Evolutionary conservation across 495 filamentous ascomycete species (phyloP), one percentile per base, ranked within the genome.

Genomic region (Podospora comata): DNA sequence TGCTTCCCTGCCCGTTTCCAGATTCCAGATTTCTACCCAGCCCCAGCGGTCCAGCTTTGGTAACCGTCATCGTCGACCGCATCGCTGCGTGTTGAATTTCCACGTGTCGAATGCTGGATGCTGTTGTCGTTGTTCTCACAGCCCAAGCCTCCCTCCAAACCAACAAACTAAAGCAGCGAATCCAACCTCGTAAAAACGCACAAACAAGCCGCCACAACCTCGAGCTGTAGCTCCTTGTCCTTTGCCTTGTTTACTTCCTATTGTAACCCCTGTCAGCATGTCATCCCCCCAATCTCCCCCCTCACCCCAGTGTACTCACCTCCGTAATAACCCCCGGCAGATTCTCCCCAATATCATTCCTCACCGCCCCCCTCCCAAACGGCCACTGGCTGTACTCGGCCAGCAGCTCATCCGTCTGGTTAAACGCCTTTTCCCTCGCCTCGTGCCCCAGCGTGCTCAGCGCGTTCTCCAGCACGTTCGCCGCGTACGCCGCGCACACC

Each of bases 391-490:
- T 95, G 79, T 96, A 99, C 74, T 99, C 94, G 16, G 91, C 91
- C 59, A 99, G 81, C 66, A 99, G 81, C 81, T 99, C 95, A 79
- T 99, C 96, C 27, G 97, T 95, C 84, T 97, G 94, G 7, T 92
- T 91, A 78, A 98, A 98, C 3, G 95, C 94, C 71, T 94, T 83
- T 80, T 99, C 95, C 65, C 96, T 85, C 32, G 92, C 87, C 79
- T 98, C 96, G 77, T 98, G 95, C 70, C 94, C 93, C 71, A 98
- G 88, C 6, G 90, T 96, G 55, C 90, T 90, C 70, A 99, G 80
- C n/a, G 94, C 95, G 78, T 99, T 98, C 80, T 99, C 95, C 65
- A 99, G 84, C 19, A 99, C 95, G 78, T 99, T 99, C 65, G 95
- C 95, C 56, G 95, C 95, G 80, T 99, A 98, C 26, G 95, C 94